Evolutionary conservation across 139 green algal species (phyloP), one percentile per base, ranked within the genome.

Genomic region (Chlorella sp.): DNA sequence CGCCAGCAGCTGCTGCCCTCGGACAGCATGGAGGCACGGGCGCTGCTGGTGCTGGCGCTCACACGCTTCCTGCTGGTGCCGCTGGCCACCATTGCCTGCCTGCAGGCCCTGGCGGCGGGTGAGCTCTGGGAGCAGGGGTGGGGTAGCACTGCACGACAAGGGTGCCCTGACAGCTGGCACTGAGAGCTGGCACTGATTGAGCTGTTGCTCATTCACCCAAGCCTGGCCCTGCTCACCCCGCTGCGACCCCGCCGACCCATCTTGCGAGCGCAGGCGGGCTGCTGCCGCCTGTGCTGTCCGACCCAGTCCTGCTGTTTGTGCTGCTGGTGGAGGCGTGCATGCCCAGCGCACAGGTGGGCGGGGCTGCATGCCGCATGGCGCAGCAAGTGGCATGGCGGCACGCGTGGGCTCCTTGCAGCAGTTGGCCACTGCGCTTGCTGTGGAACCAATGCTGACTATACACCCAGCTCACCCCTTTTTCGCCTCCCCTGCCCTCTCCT

Each of bases 401-500:
- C 11, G 44, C 44, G 44, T 11, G 7, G 44, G 44, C 11, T n/a
- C n/a, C n/a, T n/a, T n/a, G n/a, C n/a, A n/a, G n/a, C n/a, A n/a
- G n/a, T n/a, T n/a, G n/a, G n/a, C n/a, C n/a, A n/a, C n/a, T n/a
- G n/a, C n/a, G n/a, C n/a, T n/a, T n/a, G n/a, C n/a, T n/a, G n/a
- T n/a, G n/a, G n/a, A n/a, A n/a, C n/a, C n/a, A n/a, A n/a, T n/a
- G 44, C 44, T 51, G 44, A 51, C 44, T 51, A 9, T 9, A 51
- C 44, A 51, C 44, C 9, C 44, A 51, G 44, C 44, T 51, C 88
- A 7, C 91, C 93, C 12, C 74, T 75, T 83, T 96, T 95, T 85
- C 94, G 90, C 39, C 76, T 89, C 88, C 97, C 97, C 81, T 97
- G 95, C 81, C 91, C 87, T 44, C 97, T 91, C 18, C 95, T n/a